Percentiles rank a stretch among this genome's conserved stretches.
These are phyloP conservation scores for Cryptococcus sp. DNA, from an alignment of 1,284 basidiomycete species.

Conservation along the genomic window DNA sequence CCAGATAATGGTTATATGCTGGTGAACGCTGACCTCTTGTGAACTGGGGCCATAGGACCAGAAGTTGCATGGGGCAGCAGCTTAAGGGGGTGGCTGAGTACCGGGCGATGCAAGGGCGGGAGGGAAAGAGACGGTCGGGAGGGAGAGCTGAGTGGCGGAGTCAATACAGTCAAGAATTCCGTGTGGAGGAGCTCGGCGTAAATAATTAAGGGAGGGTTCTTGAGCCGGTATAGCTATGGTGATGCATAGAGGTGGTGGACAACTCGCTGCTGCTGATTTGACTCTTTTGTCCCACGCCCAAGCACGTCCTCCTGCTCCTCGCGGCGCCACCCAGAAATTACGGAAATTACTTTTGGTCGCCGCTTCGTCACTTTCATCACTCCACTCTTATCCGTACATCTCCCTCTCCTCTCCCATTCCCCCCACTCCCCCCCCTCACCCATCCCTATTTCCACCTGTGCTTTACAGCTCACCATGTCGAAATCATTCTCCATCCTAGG, in stretches of 20 bases:
- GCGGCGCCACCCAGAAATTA: no score
- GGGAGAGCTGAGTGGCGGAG: no score
- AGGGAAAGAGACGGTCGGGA: no score
- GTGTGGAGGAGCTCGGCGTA: no score
- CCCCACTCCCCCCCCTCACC: not conserved
- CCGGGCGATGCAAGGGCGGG: no score
- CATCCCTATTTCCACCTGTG: not conserved
- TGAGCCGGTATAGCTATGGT: no score
- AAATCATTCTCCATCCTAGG: conserved; percentile 64
- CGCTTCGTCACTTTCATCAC: not conserved
- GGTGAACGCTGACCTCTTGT: no score
- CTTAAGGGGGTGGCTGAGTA: not conserved
- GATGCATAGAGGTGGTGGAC: no score
- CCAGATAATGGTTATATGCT: not conserved
- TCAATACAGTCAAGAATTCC: no score
- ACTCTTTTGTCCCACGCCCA: not conserved
- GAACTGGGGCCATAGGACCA: conserved; percentile 10
- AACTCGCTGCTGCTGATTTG: no score
- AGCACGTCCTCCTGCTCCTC: not conserved
- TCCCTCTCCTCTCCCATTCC: not conserved
- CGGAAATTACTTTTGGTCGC: no score
- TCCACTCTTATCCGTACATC: not conserved
- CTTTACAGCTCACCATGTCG: conserved; percentile 20
- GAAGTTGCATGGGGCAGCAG: conserved; percentile 5
- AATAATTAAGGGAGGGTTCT: no score